Conservation (phyloP, 2,329 filamentous ascomycete genomes). For the Aureobasidium namibiae region DNA sequence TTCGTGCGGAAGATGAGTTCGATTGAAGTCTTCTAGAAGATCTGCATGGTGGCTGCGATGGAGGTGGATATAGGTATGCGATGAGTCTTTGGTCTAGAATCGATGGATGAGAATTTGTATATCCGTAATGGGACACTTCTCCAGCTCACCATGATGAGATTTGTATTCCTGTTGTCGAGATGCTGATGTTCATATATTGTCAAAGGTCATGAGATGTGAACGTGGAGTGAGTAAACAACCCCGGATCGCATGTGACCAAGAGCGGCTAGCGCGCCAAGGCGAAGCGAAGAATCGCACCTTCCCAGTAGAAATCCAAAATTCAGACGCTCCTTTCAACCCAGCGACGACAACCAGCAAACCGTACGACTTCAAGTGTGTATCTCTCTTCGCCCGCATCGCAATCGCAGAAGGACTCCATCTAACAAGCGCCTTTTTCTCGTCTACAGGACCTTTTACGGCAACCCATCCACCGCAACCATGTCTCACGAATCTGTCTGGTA, state of each 20-base stretch:
- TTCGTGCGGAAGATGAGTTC: slow-evolving; percentile 43
- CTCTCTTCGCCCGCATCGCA: background rate
- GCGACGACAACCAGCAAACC: slow-evolving; percentile 13
- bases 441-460: slow-evolving; percentile 9
- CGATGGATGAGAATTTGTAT: background rate
- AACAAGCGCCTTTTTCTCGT: slow-evolving; percentile 10
- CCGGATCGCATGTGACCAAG: background rate
- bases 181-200: background rate
- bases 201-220: no score
- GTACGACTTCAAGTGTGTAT: slow-evolving; percentile 14
- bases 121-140: no score
- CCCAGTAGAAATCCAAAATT: background rate
- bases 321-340: background rate
- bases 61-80: slow-evolving; percentile 69
- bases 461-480: slow-evolving; percentile 49
- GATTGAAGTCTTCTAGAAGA: slow-evolving; percentile 58
- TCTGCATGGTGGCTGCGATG: slow-evolving; percentile 64
- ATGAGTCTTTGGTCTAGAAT: slow-evolving; percentile 47
- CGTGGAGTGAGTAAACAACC: background rate
- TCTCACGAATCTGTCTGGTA: slow-evolving; percentile 98
- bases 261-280: background rate
- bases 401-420: background rate
- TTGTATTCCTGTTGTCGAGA: background rate
- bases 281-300: background rate
- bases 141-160: slow-evolving; percentile 2